Evolutionary conservation across 345 rosid species (phyloP).

Genomic region (Zanthoxylum bungeanum): DNA sequence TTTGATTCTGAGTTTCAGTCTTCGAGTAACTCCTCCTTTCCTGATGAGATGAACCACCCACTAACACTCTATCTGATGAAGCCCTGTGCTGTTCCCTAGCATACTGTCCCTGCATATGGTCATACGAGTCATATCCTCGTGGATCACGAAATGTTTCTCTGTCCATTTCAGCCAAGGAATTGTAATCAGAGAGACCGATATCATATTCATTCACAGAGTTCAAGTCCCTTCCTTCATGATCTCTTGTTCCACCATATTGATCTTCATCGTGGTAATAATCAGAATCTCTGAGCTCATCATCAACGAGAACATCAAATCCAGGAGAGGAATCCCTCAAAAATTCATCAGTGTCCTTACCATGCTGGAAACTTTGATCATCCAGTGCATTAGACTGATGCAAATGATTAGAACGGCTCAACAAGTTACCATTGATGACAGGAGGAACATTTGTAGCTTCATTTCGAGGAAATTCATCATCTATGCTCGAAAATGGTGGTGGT

Average conservation of each 20-base stretch:
- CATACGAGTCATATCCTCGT: conserved; percentile 48
- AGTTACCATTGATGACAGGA: conserved; percentile 36
- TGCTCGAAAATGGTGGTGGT: conserved; percentile 24
- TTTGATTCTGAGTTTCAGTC: conserved; percentile 47
- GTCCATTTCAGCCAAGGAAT: conserved; percentile 42
- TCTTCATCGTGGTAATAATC: conserved; percentile 75
- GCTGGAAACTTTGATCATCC: conserved; percentile 51
- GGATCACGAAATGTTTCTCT: conserved; percentile 40
- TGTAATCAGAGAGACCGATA: conserved; percentile 38
- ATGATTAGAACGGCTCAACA: conserved; percentile 31
- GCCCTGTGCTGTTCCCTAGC: conserved; percentile 55
- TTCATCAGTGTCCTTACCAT: conserved; percentile 67
- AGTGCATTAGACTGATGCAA: conserved; percentile 42
- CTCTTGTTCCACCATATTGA: conserved; percentile 51
- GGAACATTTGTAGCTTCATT: conserved; percentile 29
- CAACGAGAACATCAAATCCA: conserved; percentile 96
- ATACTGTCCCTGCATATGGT: conserved; percentile 47
- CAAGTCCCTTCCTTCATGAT: conserved; percentile 53
- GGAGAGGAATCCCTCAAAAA: conserved; percentile 84
- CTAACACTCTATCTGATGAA: conserved; percentile 47
- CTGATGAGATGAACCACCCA: conserved; percentile 38
- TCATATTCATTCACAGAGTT: conserved; percentile 56
- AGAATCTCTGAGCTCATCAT: conserved; percentile 63
- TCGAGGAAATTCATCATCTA: conserved; percentile 42
- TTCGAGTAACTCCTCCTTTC: conserved; percentile 50